Percentiles rank a stretch among this genome's conserved stretches.
Conservation (phyloP, 2,329 filamentous ascomycete species). For the Talaromyces sp. region DNA sequence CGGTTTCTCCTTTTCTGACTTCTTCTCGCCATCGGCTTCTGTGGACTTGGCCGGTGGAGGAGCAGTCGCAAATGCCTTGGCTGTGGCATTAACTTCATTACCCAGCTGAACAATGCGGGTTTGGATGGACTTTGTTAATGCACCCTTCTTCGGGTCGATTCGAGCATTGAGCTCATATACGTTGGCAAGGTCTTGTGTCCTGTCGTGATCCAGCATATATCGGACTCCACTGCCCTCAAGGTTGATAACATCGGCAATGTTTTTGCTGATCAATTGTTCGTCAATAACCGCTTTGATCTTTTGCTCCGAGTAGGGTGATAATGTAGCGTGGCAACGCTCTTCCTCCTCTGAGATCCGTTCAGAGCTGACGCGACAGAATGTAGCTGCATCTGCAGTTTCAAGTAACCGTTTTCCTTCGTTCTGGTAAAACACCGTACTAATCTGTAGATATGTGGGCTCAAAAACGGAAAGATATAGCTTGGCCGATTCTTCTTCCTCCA, state of each 20-base stretch:
- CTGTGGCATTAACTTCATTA: slow-evolving; percentile 70
- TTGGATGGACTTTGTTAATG: slow-evolving; percentile 68
- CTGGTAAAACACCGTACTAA: slow-evolving; percentile 70
- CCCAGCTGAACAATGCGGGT: slow-evolving; percentile 76
- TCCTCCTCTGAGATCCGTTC: slow-evolving; percentile 75
- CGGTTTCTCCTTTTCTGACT: slow-evolving; percentile 44
- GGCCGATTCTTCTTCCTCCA: slow-evolving; percentile 70
- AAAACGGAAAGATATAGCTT: slow-evolving; percentile 83
- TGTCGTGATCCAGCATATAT: slow-evolving; percentile 89
- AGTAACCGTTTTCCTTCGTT: slow-evolving; percentile 72
- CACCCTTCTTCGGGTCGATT: slow-evolving; percentile 70
- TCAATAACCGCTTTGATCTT: slow-evolving; percentile 79
- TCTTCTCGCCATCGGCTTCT: slow-evolving; percentile 51
- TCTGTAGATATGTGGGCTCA: slow-evolving; percentile 70
- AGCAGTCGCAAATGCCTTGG: slow-evolving; percentile 54
- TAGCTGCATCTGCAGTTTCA: slow-evolving; percentile 72
- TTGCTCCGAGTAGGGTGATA: slow-evolving; percentile 67
- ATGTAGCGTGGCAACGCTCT: slow-evolving; percentile 76
- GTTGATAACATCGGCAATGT: slow-evolving; percentile 76
- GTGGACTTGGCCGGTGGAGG: slow-evolving; percentile 46
- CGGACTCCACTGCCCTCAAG: slow-evolving; percentile 81
- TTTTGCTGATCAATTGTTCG: slow-evolving; percentile 70
- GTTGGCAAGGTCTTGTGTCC: slow-evolving; percentile 71
- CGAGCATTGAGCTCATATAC: slow-evolving; percentile 75
- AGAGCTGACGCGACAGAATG: slow-evolving; percentile 74